phyloP scores from a whole-genome alignment of 208 protist genomes.

The Crithidia mellificae region DNA sequence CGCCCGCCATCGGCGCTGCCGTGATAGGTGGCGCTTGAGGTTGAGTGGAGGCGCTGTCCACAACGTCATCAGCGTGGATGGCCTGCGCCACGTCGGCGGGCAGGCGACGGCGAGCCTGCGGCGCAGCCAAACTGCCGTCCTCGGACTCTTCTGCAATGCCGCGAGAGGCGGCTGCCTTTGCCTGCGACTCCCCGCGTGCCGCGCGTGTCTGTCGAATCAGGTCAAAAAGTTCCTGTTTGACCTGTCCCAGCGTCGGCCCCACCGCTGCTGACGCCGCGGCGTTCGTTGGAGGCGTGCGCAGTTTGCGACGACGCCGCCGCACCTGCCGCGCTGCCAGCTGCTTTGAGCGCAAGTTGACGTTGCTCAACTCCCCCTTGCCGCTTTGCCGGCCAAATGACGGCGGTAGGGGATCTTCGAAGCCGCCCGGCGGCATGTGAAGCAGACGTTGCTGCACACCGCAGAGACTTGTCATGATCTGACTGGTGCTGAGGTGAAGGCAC shows the following conservation, averaged over 20 bases:
- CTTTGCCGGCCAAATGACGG: constrained; percentile 46
- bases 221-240: constrained; percentile 24
- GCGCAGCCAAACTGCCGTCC: background rate
- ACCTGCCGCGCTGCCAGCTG: constrained; percentile 17
- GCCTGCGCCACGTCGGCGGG: constrained; percentile 16
- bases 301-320: constrained; percentile 8
- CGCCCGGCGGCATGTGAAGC: constrained; percentile 55
- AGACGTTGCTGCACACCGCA: background rate
- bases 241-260: constrained; percentile 11
- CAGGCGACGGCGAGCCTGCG: constrained; percentile 10
- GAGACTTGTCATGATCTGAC: background rate
- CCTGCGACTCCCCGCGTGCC: constrained; percentile 16
- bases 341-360: constrained; percentile 44
- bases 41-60: no score
- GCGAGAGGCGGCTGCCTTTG: background rate
- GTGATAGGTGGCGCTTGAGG: no score
- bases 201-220: constrained; percentile 26
- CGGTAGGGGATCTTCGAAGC: constrained; percentile 58
- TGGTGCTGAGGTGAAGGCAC: no score
- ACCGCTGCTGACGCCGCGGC: no score
- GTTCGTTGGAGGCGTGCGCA: constrained; percentile 11
- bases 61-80: background rate
- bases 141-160: constrained; percentile 7
- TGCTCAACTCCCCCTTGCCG: constrained; percentile 56
- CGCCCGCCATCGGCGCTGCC: no score